Evolutionary conservation across 768 basidiomycete genomes (phyloP).

Genomic region (Erythrobasidium yunnanense): DNA sequence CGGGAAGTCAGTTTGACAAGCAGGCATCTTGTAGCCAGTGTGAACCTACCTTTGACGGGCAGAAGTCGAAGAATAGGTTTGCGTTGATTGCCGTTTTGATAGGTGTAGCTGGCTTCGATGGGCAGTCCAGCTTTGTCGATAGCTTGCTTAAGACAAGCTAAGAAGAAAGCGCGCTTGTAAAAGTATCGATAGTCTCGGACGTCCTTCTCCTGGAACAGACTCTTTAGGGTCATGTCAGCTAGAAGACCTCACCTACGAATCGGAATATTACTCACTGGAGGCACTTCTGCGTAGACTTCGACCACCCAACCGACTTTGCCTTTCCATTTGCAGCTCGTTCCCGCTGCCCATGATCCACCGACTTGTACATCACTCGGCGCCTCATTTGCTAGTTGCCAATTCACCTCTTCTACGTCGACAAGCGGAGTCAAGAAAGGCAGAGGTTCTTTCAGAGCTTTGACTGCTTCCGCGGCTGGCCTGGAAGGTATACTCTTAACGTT

Average conservation of each 20-base stretch:
- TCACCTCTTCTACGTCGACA: conserved; percentile 27
- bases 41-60: conserved; percentile 44
- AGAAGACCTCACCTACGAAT: background rate
- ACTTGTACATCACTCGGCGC: conserved; percentile 28
- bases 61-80: conserved; percentile 56
- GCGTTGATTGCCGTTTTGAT: conserved; percentile 54
- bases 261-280: conserved; percentile 24
- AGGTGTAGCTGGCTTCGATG: conserved; percentile 46
- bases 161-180: conserved; percentile 81
- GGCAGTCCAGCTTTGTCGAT: conserved; percentile 24
- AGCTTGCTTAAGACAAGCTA: conserved; percentile 62
- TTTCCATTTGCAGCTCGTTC: conserved; percentile 29
- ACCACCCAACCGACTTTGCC: conserved; percentile 31
- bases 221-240: conserved; percentile 30
- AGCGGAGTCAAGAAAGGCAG: conserved; percentile 26
- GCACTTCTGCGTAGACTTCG: conserved; percentile 34
- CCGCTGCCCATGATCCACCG: conserved; percentile 33
- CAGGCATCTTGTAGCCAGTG: background rate
- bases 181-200: conserved; percentile 79
- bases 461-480: conserved; percentile 29
- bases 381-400: conserved; percentile 31
- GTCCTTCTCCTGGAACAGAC: conserved; percentile 90
- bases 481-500: conserved; percentile 22
- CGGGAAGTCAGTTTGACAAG: background rate
- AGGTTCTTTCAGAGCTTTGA: conserved; percentile 26